A percentile compares a stretch with the other conserved stretches of the same genome.
These are phyloP conservation scores for Oxyria digyna DNA, from an alignment of 148 eudicot species.

Conservation along the genomic window DNA sequence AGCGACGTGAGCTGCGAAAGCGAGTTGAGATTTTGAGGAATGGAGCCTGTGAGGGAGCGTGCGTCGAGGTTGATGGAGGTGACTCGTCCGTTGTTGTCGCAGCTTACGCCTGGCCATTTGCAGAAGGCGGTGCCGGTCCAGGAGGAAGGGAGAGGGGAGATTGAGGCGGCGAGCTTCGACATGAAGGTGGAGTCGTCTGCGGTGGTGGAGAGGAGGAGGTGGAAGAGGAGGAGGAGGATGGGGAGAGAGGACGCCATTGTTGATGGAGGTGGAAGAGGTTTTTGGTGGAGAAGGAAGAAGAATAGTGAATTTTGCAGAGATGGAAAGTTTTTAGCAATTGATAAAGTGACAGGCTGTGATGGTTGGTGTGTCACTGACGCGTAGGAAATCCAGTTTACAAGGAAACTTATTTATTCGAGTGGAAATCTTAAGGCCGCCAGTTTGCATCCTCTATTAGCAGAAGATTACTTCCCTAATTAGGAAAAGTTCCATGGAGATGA, in stretches of 20 bases:
- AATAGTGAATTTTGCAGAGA: neutral
- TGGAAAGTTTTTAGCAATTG: neutral
- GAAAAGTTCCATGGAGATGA: no score
- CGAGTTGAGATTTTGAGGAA: constrained; percentile 37
- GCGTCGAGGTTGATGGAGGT: constrained; percentile 33
- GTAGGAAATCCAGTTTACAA: neutral
- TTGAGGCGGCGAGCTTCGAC: constrained; percentile 20
- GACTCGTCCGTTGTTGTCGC: constrained; percentile 30
- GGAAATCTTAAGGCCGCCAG: no score
- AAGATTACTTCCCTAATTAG: no score
- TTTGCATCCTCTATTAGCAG: no score
- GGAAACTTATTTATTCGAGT: neutral
- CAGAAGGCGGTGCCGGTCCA: constrained; percentile 42
- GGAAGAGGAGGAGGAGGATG: constrained; percentile 3
- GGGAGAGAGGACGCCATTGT: constrained; percentile 1
- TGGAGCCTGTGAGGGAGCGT: constrained; percentile 25
- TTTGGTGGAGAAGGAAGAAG: neutral
- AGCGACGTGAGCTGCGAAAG: constrained; percentile 41
- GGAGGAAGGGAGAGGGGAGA: constrained; percentile 26
- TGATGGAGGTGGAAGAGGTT: neutral
- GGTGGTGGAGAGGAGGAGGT: constrained; percentile 8
- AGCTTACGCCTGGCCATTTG: constrained; percentile 37
- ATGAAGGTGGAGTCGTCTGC: constrained; percentile 34
- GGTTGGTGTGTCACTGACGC: neutral
- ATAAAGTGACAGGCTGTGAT: constrained; percentile 2